phyloP scores from a whole-genome alignment of 148 eudicot genomes.

The Silene latifolia region DNA sequence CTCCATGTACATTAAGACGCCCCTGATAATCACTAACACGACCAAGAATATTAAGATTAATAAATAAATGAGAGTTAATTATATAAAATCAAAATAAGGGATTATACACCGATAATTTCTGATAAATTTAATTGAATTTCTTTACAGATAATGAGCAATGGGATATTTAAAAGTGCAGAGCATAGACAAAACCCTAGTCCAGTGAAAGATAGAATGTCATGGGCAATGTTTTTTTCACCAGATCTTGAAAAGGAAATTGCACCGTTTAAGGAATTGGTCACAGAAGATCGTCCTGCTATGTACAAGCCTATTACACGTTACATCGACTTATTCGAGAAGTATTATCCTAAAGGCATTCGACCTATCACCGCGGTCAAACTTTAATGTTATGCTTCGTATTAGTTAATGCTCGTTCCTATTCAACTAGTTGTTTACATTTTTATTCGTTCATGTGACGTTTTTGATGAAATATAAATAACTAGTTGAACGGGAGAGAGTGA shows the following conservation, averaged over 20 bases:
- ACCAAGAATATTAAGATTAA: too few relatives aligned
- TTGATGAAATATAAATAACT: too few relatives aligned
- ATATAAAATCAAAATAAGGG: too few relatives aligned
- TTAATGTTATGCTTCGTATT: neutral
- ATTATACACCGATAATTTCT: neutral
- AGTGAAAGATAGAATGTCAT: constrained; percentile 21
- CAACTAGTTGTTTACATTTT: too few relatives aligned
- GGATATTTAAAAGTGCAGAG: constrained; percentile 14
- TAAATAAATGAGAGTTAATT: too few relatives aligned
- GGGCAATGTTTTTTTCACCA: constrained; percentile 27
- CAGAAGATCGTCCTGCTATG: constrained; percentile 15
- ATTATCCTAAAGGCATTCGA: constrained; percentile 14
- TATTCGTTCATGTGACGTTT: too few relatives aligned
- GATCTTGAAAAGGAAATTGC: constrained; percentile 23
- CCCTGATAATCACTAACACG: too few relatives aligned
- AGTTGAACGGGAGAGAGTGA: too few relatives aligned
- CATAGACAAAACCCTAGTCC: constrained; percentile 20
- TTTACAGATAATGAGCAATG: constrained; percentile 44
- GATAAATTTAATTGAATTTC: neutral
- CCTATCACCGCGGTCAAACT: constrained; percentile 23
- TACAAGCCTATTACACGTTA: constrained; percentile 18
- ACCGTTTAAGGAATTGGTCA: constrained; percentile 20
- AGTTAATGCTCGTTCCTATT: too few relatives aligned
- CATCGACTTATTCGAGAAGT: constrained; percentile 12
- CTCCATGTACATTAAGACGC: too few relatives aligned